Base-by-base conservation (phyloP, 371 early-diverging fungal species). In the Actinomortierella ambigua region DNA sequence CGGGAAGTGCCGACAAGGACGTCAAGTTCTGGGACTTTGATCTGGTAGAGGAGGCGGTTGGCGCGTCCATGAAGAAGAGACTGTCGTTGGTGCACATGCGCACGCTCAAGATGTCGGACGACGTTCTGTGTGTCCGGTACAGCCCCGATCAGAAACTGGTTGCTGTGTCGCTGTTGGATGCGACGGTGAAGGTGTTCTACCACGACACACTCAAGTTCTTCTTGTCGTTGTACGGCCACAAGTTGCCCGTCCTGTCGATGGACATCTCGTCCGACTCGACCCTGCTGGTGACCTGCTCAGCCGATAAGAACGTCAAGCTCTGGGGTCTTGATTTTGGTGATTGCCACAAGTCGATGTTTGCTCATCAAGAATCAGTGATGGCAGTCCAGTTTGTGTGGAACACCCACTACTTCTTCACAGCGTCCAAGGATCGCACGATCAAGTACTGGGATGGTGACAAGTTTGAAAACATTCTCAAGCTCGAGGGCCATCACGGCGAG, bases 301-400 rank as follows among this genome's bases (percentile, higher is more conserved):
- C 96, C 0, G 98, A 98, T 83, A 98, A 98, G 83, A 94, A 94
- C 55, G 87, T 98, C 55, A 98, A 97, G 77, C 78, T 98, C 24
- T 98, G 98, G 98, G 98, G 98, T 50, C 81, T 97, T 63, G 98
- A 98, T 77, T 98, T 98, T 77, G 98, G 98, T 68, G 98, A 98
- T 82, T 98, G 98, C 70, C 98, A 96, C 77, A 89, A 91, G 68
- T 94, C 94, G 42, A 65, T 98, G 50, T 87, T 93, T 75, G 98
- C 96, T 4, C 98, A 98, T 84, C 89, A 92, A 69, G 98, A 97
- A 68, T 85, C 90, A 42, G 88, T 98, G 39, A 95, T 94, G 81
- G 79, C 80, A 8, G 86, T 93, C 26, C 88, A 88, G 61, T 98
- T 95, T 79, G 94, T 96, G 6, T 89, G 87, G 82, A 91, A 93